A percentile compares a stretch with the other conserved stretches of the same genome.
Conservation (phyloP, 345 rosid species). For the Citrus trifoliata region DNA sequence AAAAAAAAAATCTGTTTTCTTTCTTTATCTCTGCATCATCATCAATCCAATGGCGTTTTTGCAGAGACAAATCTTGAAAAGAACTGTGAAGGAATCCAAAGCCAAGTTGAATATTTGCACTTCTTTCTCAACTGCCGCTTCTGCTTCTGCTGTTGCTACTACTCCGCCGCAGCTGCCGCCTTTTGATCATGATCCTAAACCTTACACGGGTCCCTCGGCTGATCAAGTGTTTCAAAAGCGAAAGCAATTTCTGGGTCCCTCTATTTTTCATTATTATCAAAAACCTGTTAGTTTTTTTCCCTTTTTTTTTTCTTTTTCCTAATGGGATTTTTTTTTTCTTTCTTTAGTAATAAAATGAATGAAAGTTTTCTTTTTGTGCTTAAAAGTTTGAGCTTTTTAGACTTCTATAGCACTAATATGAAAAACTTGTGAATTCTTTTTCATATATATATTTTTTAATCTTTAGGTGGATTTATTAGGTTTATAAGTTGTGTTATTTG, state of each 20-base stretch:
- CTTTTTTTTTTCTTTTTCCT: background rate
- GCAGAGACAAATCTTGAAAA: conserved; percentile 35
- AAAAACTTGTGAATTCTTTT: conserved; percentile 53
- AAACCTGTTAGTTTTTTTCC: conserved; percentile 60
- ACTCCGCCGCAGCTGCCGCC: conserved; percentile 60
- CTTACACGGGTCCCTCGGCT: conserved; percentile 67
- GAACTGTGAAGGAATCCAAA: conserved; percentile 9
- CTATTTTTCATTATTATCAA: conserved; percentile 80
- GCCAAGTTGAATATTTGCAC: background rate
- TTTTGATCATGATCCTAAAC: conserved; percentile 63
- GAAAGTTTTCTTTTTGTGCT: background rate
- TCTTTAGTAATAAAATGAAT: background rate
- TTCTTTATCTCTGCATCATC: background rate
- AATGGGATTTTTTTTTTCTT: background rate
- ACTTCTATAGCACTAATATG: conserved; percentile 30
- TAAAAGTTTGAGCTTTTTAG: background rate
- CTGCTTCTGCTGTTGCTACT: conserved; percentile 17
- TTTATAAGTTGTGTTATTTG: background rate
- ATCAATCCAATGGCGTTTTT: conserved; percentile 29
- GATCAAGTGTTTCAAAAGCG: conserved; percentile 74
- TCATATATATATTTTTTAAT: background rate
- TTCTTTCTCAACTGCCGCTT: conserved; percentile 16
- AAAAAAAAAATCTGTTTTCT: background rate
- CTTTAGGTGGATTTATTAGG: background rate
- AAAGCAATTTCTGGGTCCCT: conserved; percentile 80